Base-by-base conservation (phyloP, 164 flowering plant genomes). In the Kalanchoe fedtschenkoi region DNA sequence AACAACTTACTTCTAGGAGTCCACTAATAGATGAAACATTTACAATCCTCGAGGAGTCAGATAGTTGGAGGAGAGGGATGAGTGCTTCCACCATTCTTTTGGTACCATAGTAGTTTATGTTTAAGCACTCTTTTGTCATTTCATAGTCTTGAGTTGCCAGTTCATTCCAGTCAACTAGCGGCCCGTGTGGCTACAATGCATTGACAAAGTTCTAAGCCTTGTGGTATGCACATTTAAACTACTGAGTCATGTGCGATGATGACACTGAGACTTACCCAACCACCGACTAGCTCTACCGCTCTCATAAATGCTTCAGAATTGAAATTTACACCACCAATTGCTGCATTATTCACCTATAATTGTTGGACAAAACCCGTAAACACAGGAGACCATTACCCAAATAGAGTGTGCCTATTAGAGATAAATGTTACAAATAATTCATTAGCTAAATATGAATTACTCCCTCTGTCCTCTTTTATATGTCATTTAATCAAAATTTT, bases 291-390 rank as follows among this genome's bases (percentile, higher is more conserved):
- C 35, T 56, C 21, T 0, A 26, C 21, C 5, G 51, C 34, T 32
- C 30, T 56, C 29, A 30, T 34, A 10, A 66, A 53, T 35, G 46
- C 66, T 21, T 69, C 72, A 34, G 1, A 0, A 9, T 69, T 53
- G 9, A 62, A 26, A 0, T 7, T 30, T 13, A 34, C 42, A 29
- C 80, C 80, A 62, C 13, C 19, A 38, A 72, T 16, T 37, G 73
- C 80, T 38, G 80, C 80, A 69, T 79, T 76, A 39, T 79, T 76
- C 51, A 76, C 78, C 83, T 74, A 67, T n/a, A 44, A n/a, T 39
- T 9, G 9, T 9, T n/a, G n/a, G n/a, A n/a, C n/a, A n/a, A n/a
- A n/a, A n/a, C n/a, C n/a, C n/a, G n/a, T n/a, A n/a, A n/a, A n/a
- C n/a, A n/a, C n/a, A n/a, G n/a, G n/a, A n/a, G n/a, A n/a, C n/a